These are phyloP conservation scores for Gastrolobium villosum DNA, from an alignment of 306 rosid species.

Conservation along the genomic window DNA sequence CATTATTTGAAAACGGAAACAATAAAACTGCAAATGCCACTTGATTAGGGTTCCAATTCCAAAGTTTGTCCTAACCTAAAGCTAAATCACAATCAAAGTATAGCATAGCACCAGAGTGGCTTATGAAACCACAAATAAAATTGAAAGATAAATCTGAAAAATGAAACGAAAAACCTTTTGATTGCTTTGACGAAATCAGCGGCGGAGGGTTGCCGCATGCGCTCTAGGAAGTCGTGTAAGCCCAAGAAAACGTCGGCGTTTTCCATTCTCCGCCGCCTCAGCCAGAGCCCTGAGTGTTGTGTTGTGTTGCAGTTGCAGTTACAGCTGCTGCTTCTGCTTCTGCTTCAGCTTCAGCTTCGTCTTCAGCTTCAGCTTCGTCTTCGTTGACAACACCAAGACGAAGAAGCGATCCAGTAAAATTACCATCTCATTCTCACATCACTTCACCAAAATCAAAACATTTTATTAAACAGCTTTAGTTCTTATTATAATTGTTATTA, in stretches of 20 bases:
- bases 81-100: too few relatives aligned
- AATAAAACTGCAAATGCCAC: constrained; percentile 71
- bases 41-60: constrained; percentile 44
- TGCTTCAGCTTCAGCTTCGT: neutral
- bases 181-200: constrained; percentile 95
- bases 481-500: too few relatives aligned
- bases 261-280: constrained; percentile 66
- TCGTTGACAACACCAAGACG: constrained; percentile 47
- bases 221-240: constrained; percentile 91
- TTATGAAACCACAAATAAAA: neutral
- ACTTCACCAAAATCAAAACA: neutral
- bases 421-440: constrained; percentile 13
- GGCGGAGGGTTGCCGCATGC: constrained; percentile 98
- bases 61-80: neutral
- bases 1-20: constrained; percentile 91
- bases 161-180: constrained; percentile 63
- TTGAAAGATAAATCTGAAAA: constrained; percentile 12
- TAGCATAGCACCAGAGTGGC: too few relatives aligned
- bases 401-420: constrained; percentile 36
- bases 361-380: neutral
- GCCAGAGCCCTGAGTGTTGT: neutral
- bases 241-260: constrained; percentile 92
- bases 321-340: neutral
- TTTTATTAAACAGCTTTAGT: neutral
- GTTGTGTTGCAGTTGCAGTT: neutral